Base-by-base conservation (phyloP, 2,329 filamentous ascomycete genomes). In the Curvularia verruculosa region DNA sequence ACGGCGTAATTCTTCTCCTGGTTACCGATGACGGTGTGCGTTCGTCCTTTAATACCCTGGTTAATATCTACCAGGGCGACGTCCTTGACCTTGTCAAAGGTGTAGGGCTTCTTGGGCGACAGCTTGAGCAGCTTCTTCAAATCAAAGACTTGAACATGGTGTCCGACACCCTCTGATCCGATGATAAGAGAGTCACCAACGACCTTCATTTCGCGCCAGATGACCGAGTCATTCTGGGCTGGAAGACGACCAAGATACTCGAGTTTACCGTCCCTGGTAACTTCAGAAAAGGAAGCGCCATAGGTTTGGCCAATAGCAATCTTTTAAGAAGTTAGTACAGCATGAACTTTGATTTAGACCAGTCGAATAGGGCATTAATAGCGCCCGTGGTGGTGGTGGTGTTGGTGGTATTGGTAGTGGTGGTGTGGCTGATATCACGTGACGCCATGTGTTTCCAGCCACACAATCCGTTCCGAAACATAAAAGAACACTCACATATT, bases 81-180 rank as follows among this genome's bases (percentile, higher is more conserved):
- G 45, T 76, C 73, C 15, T 60, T 68, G 3, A 61, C 50, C 10
- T 67, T 71, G 48, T 64, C 61, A 46, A 76, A 76, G 19, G 57
- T 65, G 40, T 69, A 66, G 1, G 74, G 72, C 44, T 59, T 69
- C 62, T 72, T 73, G 2, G 72, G 67, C 40, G 68, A 65, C 24
- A 76, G 60, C 31, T 70, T 69, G 24, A 76, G 65, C 18, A 76
- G 62, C 64, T 81, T 75, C 60, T 70, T 68, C 80, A 87, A 77
- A 71, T 88, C 85, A 64, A 88, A 88, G 71, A 87, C 79, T 70
- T 87, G 85, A 36, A 88, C 78, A 41, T 82, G 80, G 72, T 87
- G 85, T 61, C 77, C 69, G 44, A 41, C 52, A 40, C 71, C 73
- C 56, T 76, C 73, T 23, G 68, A 72, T n/a, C 78, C 79, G 28